Evolutionary conservation across 371 early-diverging fungal species (phyloP).

Genomic region (Actinomortierella wolfii): DNA sequence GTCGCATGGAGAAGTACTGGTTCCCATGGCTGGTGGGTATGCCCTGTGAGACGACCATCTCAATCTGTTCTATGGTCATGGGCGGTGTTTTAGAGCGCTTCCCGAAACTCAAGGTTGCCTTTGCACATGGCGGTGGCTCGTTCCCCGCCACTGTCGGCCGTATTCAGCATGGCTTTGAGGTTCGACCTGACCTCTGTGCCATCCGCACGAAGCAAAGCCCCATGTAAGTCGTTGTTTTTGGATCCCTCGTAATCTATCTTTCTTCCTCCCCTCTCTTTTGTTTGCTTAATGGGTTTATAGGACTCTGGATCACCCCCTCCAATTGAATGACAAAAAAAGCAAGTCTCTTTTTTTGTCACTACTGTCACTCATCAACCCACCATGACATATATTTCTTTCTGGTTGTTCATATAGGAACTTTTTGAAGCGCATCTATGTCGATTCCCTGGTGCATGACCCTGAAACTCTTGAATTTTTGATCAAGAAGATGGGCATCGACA

Average conservation of each 20-base stretch:
- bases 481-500: constrained; percentile 68
- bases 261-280: constrained; percentile 41
- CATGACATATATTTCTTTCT: not conserved
- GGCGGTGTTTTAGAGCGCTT: constrained; percentile 72
- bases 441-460: constrained; percentile 73
- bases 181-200: constrained; percentile 71
- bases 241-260: not conserved
- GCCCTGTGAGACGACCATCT: constrained; percentile 75
- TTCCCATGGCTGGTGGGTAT: constrained; percentile 78
- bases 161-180: constrained; percentile 71
- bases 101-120: constrained; percentile 65
- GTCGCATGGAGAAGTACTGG: constrained; percentile 74
- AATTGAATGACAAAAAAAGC: not conserved
- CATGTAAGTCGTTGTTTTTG: constrained; percentile 23
- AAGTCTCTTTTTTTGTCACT: not conserved
- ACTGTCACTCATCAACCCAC: not conserved
- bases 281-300: constrained; percentile 14
- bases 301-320: not conserved
- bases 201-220: constrained; percentile 57
- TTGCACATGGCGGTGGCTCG: constrained; percentile 78
- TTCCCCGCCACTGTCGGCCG: constrained; percentile 71
- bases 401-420: constrained; percentile 40
- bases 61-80: constrained; percentile 69
- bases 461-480: constrained; percentile 67
- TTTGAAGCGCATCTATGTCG: constrained; percentile 64